Conservation (phyloP, 78 protist species). For the Dictyostelium intermedium region DNA sequence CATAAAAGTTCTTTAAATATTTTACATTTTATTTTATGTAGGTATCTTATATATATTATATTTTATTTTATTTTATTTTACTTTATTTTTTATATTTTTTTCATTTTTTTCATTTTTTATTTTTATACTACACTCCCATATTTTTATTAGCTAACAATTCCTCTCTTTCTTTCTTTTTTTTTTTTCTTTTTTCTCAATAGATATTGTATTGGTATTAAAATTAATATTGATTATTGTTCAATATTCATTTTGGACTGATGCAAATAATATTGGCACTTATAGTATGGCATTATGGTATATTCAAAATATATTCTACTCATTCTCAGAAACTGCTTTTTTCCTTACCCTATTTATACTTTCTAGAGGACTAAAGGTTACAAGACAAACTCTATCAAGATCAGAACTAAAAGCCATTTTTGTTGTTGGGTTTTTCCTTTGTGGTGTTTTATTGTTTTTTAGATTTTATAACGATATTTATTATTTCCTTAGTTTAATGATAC, state of each 20-base stretch:
- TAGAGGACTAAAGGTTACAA: conserved; percentile 46
- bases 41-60: background rate
- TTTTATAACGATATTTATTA: conserved; percentile 69
- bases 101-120: background rate
- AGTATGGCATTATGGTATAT: background rate
- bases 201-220: conserved; percentile 13
- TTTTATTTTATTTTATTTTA: background rate
- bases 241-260: conserved; percentile 24
- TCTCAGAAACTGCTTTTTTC: conserved; percentile 59
- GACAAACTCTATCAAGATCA: conserved; percentile 5
- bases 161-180: background rate
- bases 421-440: conserved; percentile 5
- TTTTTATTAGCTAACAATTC: too few relatives aligned
- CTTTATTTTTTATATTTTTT: background rate
- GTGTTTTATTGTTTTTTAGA: conserved; percentile 58
- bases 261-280: conserved; percentile 26
- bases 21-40: conserved; percentile 17
- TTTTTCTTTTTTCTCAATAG: background rate
- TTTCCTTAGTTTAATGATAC: conserved; percentile 65
- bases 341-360: conserved; percentile 28
- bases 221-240: conserved; percentile 4
- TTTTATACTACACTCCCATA: too few relatives aligned
- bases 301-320: conserved; percentile 29
- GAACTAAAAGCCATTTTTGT: conserved; percentile 18
- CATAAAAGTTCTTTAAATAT: background rate